Evolutionary conservation across 2,329 filamentous ascomycete species (phyloP).

Genomic region (Leptographium procerum): DNA sequence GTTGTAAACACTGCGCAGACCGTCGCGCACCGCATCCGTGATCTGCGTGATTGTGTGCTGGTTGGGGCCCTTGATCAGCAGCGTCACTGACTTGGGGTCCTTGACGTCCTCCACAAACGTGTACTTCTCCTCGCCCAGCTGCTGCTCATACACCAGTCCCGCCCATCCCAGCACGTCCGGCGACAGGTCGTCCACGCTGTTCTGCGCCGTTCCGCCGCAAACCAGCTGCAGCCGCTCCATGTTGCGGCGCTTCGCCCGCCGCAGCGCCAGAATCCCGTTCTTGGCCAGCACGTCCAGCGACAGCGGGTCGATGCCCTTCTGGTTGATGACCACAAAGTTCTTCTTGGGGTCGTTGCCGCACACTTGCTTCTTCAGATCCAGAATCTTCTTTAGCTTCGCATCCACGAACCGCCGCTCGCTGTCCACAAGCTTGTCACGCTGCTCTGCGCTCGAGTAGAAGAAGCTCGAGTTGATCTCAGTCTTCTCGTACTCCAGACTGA

Average conservation of each 20-base stretch:
- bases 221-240: conserved; percentile 97
- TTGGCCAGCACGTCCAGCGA: conserved; percentile 94
- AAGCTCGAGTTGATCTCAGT: conserved; percentile 98
- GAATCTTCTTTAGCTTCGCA: conserved; percentile 92
- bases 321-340: conserved; percentile 95
- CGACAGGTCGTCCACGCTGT: conserved; percentile 87
- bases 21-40: conserved; percentile 90
- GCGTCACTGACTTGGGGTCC: conserved; percentile 93
- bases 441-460: conserved; percentile 95
- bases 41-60: conserved; percentile 93
- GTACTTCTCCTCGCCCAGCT: conserved; percentile 96
- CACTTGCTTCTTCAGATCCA: conserved; percentile 94
- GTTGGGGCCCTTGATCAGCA: conserved; percentile 97
- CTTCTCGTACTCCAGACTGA: conserved; percentile 97
- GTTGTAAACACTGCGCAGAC: conserved; percentile 94
- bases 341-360: conserved; percentile 90
- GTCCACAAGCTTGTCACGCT: conserved; percentile 95
- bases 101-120: conserved; percentile 98
- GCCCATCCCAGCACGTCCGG: conserved; percentile 91
- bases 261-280: conserved; percentile 91
- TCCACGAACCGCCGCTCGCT: conserved; percentile 94
- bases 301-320: conserved; percentile 96
- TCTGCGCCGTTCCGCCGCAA: conserved; percentile 83
- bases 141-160: conserved; percentile 92
- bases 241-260: conserved; percentile 93